phyloP scores from a whole-genome alignment of 371 early-diverging fungal genomes.

The Syncephalastrum racemosum region DNA sequence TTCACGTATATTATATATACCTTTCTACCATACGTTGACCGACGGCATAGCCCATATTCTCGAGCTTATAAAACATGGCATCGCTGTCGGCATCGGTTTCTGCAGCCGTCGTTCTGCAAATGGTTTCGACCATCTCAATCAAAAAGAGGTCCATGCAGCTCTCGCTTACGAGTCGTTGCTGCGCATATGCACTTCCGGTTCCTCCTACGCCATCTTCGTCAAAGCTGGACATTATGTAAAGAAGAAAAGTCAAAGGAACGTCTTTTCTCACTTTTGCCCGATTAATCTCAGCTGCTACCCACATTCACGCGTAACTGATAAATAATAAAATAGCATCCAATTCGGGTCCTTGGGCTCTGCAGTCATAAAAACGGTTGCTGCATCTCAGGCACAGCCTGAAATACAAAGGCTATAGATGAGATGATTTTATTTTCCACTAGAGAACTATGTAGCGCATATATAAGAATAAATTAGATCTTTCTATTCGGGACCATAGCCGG shows the following conservation, averaged over 20 bases:
- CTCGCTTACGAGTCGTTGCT: constrained; percentile 56
- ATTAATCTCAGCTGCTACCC: no score
- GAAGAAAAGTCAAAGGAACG: no score
- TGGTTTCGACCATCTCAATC: constrained; percentile 77
- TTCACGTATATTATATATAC: constrained; percentile 41
- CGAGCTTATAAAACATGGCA: constrained; percentile 83
- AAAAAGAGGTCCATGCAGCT: constrained; percentile 72
- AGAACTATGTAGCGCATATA: constrained; percentile 4
- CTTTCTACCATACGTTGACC: constrained; percentile 87
- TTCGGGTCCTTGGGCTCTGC: no score
- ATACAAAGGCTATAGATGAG: no score
- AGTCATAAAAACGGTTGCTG: no score
- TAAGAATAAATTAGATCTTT: constrained; percentile 20
- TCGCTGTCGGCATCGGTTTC: constrained; percentile 73
- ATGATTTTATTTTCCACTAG: neutral
- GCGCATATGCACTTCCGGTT: constrained; percentile 7
- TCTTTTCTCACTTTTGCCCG: no score
- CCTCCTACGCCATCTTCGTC: no score
- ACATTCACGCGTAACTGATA: no score
- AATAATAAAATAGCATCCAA: no score
- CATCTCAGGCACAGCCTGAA: no score
- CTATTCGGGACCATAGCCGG: constrained; percentile 28
- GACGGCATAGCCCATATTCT: constrained; percentile 86
- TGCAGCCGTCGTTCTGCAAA: constrained; percentile 59
- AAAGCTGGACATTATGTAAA: no score